A percentile compares a stretch with the other conserved stretches of the same genome.
Conservation (phyloP, 2,329 filamentous ascomycete species). For the Lasiodiplodia gonubiensis region DNA sequence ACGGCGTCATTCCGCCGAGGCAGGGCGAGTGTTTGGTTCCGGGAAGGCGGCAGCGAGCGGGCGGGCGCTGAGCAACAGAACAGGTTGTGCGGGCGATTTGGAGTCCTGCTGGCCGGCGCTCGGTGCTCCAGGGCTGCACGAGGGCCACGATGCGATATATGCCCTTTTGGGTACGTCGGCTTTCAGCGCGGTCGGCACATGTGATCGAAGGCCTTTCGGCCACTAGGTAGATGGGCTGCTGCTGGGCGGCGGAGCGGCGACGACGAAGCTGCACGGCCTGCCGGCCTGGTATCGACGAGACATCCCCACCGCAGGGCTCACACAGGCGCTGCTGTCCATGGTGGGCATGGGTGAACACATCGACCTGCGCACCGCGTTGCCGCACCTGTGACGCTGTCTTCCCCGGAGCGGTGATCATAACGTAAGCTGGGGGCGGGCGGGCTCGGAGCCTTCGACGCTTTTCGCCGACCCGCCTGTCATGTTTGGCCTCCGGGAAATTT, state of each 20-base stretch:
- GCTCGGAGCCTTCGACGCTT: constrained; percentile 17
- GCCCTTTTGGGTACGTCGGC: constrained; percentile 12
- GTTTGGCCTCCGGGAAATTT: constrained; percentile 28
- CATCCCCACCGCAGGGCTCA: neutral
- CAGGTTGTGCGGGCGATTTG: constrained; percentile 14
- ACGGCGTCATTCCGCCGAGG: constrained; percentile 29
- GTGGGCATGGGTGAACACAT: neutral
- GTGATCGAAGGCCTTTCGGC: constrained; percentile 13
- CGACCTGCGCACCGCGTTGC: neutral
- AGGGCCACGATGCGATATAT: constrained; percentile 23
- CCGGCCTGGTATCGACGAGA: neutral
- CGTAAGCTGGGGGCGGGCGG: neutral
- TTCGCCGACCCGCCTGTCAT: constrained; percentile 23
- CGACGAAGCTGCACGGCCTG: constrained; percentile 9
- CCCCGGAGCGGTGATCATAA: constrained; percentile 7
- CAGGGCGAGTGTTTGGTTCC: constrained; percentile 12
- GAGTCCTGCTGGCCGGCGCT: constrained; percentile 23
- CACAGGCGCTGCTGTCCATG: constrained; percentile 3
- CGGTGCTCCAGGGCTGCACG: constrained; percentile 18
- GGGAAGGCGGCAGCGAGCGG: constrained; percentile 11
- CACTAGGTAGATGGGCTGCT: neutral
- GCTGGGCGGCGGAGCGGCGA: neutral
- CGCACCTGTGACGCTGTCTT: neutral
- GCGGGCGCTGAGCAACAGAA: constrained; percentile 1
- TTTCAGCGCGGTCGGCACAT: constrained; percentile 21